Evolutionary conservation across 2,329 filamentous ascomycete species (phyloP).

Genomic region (Clonostachys rhizophaga): DNA sequence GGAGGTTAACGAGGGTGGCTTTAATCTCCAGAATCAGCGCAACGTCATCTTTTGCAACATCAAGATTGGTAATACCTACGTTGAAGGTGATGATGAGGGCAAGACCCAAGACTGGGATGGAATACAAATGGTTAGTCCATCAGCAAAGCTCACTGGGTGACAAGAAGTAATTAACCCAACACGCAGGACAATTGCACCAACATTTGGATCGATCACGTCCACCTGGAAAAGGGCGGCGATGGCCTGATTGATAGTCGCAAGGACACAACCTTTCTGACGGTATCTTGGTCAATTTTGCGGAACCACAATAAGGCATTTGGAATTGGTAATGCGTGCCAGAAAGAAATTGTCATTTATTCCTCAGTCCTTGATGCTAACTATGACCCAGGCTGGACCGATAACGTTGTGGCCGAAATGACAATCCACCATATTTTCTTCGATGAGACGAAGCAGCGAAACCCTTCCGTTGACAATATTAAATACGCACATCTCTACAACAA

Average conservation of each 20-base stretch:
- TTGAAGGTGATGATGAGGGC: slow-evolving; percentile 9
- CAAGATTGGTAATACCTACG: slow-evolving; percentile 4
- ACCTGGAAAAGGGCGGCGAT: slow-evolving; percentile 13
- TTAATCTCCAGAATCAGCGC: slow-evolving; percentile 5
- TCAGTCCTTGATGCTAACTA: background rate
- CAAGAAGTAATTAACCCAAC: too few species aligned
- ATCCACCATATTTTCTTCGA: slow-evolving; percentile 17
- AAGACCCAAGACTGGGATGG: slow-evolving; percentile 14
- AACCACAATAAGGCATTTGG: slow-evolving; percentile 17
- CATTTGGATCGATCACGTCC: slow-evolving; percentile 17
- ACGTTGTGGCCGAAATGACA: slow-evolving; percentile 12
- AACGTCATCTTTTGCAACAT: slow-evolving; percentile 13
- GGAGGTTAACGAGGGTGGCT: slow-evolving; percentile 7
- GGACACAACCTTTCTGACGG: slow-evolving; percentile 15
- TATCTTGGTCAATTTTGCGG: slow-evolving; percentile 14
- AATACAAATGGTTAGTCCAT: slow-evolving; percentile 8
- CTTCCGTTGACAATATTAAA: slow-evolving; percentile 14
- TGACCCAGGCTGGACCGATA: slow-evolving; percentile 14
- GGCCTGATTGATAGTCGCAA: slow-evolving; percentile 15
- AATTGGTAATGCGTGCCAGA: slow-evolving; percentile 8
- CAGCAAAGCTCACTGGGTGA: too few species aligned
- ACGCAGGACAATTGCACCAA: slow-evolving; percentile 7
- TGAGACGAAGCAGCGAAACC: slow-evolving; percentile 14
- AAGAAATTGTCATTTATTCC: background rate
- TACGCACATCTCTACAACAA: slow-evolving; percentile 18